Base-by-base conservation (phyloP, 129 eudicot genomes). In the Flaveria brownii region DNA sequence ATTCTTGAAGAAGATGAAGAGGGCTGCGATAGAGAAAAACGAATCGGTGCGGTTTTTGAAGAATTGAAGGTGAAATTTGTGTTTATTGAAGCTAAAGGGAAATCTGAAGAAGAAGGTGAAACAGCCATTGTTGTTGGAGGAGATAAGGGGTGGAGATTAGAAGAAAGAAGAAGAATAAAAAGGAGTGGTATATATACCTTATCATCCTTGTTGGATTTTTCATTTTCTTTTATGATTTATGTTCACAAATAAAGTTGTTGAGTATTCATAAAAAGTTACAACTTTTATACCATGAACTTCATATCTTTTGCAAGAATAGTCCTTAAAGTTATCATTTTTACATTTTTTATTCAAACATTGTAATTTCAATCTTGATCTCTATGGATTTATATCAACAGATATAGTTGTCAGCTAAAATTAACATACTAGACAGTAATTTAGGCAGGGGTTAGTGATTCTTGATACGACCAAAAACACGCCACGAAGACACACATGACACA, bases 91-190 rank as follows among this genome's bases (percentile, higher is more conserved):
- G 88, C 76, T 28, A 87, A 60, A 64, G 89, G 76, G 85, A 87
- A 76, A 50, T 87, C 90, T 15, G 87, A 66, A 69, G 89, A 88
- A 78, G 65, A 81, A 78, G 92, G 64, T 70, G 96, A 75, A 77
- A 88, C 67, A 26, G 92, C 88, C 96, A 92, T 89, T 74, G 75
- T 66, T 69, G 80, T 54, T 36, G 66, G 55, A 57, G 50, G 87
- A 49, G 90, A 86, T 86, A 80, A 86, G 87, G 73, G 68, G 55
- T 81, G 55, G 68, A 75, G 47, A 74, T n/a, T 52, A 81, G 68
- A 36, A 78, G 80, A 66, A 64, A 65, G 73, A 68, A 20, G 77
- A 79, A 36, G 67, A 72, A 16, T 43, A 66, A 66, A 66, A 77
- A 54, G 43, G 52, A 68, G 50, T 65, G 52, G 70, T 83, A 73